Conservation (phyloP, 306 rosid species). For the Cucurbita ficifolia region DNA sequence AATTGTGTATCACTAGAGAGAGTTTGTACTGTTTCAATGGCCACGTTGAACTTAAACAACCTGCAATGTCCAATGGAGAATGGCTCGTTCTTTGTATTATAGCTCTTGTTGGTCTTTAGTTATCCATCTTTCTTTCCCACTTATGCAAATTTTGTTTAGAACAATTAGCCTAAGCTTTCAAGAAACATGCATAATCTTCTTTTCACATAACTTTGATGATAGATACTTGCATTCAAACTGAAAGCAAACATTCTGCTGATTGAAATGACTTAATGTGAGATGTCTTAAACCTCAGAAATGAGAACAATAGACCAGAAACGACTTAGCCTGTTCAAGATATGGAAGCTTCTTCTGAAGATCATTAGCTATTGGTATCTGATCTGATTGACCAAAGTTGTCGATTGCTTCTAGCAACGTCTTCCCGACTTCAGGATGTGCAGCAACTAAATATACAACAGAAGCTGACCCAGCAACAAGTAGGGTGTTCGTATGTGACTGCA, state of each 20-base stretch:
- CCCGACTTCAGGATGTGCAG: slow-evolving; percentile 76
- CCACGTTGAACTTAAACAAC: neutral
- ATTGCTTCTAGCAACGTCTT: slow-evolving; percentile 53
- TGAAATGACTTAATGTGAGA: neutral
- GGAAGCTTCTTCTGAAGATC: slow-evolving; percentile 72
- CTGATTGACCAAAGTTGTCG: slow-evolving; percentile 43
- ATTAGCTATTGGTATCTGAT: slow-evolving; percentile 37
- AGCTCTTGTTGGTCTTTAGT: neutral
- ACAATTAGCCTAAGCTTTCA: neutral
- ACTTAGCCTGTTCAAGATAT: slow-evolving; percentile 64
- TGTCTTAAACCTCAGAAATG: neutral
- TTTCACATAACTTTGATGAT: neutral
- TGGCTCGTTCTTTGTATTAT: neutral
- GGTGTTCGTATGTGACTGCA: slow-evolving; percentile 80
- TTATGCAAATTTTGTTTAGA: neutral
- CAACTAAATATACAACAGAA: slow-evolving; percentile 57
- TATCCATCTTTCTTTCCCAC: neutral
- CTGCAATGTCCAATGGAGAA: neutral
- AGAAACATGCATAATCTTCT: neutral
- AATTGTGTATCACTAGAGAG: slow-evolving; percentile 1
- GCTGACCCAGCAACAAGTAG: slow-evolving; percentile 88
- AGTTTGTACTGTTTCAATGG: neutral
- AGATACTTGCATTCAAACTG: neutral
- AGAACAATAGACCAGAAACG: neutral
- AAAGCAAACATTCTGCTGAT: neutral